Conservation (phyloP, 306 rosid genomes). For the cucumber (Cucumis sativus) region DNA sequence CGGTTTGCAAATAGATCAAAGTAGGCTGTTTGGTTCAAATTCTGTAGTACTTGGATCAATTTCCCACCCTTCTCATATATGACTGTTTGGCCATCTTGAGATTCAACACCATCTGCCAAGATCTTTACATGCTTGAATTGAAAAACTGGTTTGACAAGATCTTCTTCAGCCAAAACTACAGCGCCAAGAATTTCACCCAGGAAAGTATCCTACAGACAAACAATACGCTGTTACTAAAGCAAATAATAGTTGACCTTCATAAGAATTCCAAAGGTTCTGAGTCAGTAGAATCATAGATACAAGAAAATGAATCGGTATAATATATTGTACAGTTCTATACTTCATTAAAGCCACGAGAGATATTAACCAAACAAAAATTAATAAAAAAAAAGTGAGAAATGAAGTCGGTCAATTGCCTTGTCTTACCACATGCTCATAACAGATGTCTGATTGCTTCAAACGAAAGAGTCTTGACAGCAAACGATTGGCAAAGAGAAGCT, state of each 20-base stretch:
- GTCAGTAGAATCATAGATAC: background rate
- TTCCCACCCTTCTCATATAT: conserved; percentile 36
- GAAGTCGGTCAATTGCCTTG: background rate
- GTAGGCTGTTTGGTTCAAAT: conserved; percentile 29
- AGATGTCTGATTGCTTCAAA: conserved; percentile 32
- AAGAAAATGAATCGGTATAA: background rate
- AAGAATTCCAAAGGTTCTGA: background rate
- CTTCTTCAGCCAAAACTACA: conserved; percentile 23
- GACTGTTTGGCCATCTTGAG: conserved; percentile 46
- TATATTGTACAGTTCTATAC: background rate
- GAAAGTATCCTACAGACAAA: conserved; percentile 48
- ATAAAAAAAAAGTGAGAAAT: background rate
- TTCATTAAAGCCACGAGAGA: background rate
- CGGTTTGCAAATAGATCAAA: conserved; percentile 31
- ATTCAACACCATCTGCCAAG: conserved; percentile 39
- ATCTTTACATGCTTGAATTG: conserved; percentile 32
- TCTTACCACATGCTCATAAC: conserved; percentile 74
- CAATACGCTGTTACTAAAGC: background rate
- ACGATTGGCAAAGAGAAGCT: conserved; percentile 34
- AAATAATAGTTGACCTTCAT: background rate
- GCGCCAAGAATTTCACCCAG: conserved; percentile 72
- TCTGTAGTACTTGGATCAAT: conserved; percentile 39
- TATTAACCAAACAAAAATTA: no score
- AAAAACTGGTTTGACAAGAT: conserved; percentile 24
- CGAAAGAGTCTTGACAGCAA: conserved; percentile 33